phyloP scores from a whole-genome alignment of 2,329 filamentous ascomycete species.

The Fusarium drepaniforme region DNA sequence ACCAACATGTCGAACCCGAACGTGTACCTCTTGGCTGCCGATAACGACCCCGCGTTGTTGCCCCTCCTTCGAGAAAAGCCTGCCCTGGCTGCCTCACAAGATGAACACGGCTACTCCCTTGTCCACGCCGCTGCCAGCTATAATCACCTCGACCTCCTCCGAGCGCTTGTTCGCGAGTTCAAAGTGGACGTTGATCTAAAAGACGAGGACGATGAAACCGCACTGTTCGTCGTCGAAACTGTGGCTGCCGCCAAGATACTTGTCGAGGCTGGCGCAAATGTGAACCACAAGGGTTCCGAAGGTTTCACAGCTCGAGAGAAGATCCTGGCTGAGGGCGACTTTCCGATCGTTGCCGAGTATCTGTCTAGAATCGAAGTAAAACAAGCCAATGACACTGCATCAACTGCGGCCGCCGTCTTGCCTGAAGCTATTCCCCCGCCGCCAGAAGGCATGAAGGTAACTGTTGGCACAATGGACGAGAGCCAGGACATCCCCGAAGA shows the following conservation, averaged over 20 bases:
- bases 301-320: conserved; percentile 86
- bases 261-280: conserved; percentile 82
- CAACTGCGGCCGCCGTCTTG: conserved; percentile 43
- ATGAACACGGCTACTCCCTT: conserved; percentile 93
- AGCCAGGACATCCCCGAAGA: conserved; percentile 69
- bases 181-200: conserved; percentile 82
- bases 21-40: conserved; percentile 82
- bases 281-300: conserved; percentile 74
- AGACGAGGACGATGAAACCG: conserved; percentile 93
- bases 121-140: conserved; percentile 95
- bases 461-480: conserved; percentile 79
- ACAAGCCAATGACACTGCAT: conserved; percentile 45
- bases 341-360: conserved; percentile 38
- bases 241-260: conserved; percentile 82
- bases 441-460: conserved; percentile 82
- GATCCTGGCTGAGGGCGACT: conserved; percentile 59
- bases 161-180: conserved; percentile 80
- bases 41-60: conserved; percentile 81
- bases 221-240: conserved; percentile 92
- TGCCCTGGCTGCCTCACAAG: conserved; percentile 81
- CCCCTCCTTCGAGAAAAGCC: conserved; percentile 80
- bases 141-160: conserved; percentile 84
- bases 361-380: conserved; percentile 36
- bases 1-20: conserved; percentile 57
- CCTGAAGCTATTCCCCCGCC: conserved; percentile 68